phyloP scores from a whole-genome alignment of 768 basidiomycete genomes.

The Tricholomella constricta region DNA sequence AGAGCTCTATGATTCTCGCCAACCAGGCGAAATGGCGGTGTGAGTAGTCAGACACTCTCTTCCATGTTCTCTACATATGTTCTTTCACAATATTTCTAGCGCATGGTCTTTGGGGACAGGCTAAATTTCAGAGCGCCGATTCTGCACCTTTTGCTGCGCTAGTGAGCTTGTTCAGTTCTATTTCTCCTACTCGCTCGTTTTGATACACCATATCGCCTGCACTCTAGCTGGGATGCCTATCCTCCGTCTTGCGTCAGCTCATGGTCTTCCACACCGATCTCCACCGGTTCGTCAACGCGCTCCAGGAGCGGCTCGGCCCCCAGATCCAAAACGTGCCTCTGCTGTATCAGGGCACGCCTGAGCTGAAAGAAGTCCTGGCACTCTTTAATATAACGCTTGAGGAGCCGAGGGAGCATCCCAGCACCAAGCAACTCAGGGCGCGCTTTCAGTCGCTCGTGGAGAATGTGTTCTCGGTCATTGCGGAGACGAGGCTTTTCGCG shows the following conservation, averaged over 20 bases:
- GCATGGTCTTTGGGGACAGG: conserved; percentile 77
- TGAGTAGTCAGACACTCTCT: conserved; percentile 26
- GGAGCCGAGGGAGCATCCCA: conserved; percentile 53
- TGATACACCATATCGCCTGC: background rate
- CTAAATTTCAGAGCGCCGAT: conserved; percentile 67
- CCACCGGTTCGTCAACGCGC: conserved; percentile 60
- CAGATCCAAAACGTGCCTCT: conserved; percentile 70
- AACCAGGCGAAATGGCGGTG: conserved; percentile 76
- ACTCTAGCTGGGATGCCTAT: conserved; percentile 62
- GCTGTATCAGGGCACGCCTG: conserved; percentile 70
- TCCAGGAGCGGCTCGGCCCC: conserved; percentile 65
- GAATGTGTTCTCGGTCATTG: conserved; percentile 67
- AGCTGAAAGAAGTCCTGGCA: conserved; percentile 62
- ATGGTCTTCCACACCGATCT: conserved; percentile 75
- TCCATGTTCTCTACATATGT: background rate
- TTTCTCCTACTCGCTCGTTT: background rate
- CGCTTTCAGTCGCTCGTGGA: conserved; percentile 73
- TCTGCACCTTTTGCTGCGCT: conserved; percentile 71
- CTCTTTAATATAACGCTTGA: conserved; percentile 55
- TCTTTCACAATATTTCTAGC: conserved; percentile 31
- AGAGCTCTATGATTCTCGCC: conserved; percentile 68
- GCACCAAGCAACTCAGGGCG: conserved; percentile 63
- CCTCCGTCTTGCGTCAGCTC: conserved; percentile 70
- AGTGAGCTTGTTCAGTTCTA: conserved; percentile 6
- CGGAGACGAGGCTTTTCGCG: conserved; percentile 70